Percentiles rank a stretch among this genome's conserved stretches.
Conservation (phyloP, 2,329 filamentous ascomycete genomes). For the Fusarium sublunatum region DNA sequence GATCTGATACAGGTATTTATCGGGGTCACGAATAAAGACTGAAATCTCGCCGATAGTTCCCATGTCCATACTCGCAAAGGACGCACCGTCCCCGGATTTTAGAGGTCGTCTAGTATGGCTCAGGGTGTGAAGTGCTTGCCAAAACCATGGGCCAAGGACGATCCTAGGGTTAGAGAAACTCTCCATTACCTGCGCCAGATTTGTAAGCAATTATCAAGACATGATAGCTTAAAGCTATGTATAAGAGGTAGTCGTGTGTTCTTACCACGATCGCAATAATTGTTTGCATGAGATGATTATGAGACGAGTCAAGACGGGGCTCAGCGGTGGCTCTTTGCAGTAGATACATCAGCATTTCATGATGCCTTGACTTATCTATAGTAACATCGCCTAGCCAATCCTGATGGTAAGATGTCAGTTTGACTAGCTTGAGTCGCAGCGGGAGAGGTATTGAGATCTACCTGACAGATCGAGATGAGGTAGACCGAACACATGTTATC, state of each 20-base stretch:
- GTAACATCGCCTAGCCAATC: conserved; percentile 11
- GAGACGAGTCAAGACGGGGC: not conserved
- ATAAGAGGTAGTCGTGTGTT: too few relatives aligned
- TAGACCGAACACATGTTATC: conserved; percentile 23
- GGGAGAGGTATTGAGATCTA: fast-evolving
- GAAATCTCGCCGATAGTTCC: conserved; percentile 5
- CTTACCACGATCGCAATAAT: conserved; percentile 9
- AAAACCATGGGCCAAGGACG: conserved; percentile 6
- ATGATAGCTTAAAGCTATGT: fast-evolving
- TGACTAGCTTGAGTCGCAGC: fast-evolving
- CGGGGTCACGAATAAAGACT: not conserved
- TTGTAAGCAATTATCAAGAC: not conserved
- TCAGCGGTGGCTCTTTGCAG: not conserved
- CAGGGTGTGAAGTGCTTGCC: not conserved
- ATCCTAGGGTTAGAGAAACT: conserved; percentile 9
- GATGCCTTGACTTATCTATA: not conserved
- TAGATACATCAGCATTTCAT: conserved; percentile 5
- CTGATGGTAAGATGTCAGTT: not conserved
- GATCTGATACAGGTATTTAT: conserved; percentile 13
- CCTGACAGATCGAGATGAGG: conserved; percentile 14
- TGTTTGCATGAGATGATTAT: not conserved
- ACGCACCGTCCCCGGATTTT: not conserved
- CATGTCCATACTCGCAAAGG: not conserved
- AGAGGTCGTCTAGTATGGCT: not conserved
- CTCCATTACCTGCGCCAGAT: not conserved